Evolutionary conservation across 257 asterid species (phyloP).

Genomic region (Solanum appendiculatum): DNA sequence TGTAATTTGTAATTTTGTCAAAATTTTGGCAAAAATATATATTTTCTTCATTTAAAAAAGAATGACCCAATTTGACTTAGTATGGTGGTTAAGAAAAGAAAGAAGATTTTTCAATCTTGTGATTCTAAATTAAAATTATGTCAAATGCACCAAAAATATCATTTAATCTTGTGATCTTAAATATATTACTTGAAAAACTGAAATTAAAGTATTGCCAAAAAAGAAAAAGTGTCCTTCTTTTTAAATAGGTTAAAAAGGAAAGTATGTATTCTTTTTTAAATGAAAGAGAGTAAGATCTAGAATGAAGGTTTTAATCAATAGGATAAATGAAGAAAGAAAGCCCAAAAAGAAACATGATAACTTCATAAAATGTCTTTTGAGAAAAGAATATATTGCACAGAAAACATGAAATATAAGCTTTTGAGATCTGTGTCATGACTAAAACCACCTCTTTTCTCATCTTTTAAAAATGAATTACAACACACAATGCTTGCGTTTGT

Average conservation of each 20-base stretch:
- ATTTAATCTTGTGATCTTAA: too few species aligned
- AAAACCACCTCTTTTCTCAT: neutral
- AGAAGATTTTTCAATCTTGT: too few species aligned
- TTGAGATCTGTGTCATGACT: neutral
- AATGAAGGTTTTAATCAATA: neutral
- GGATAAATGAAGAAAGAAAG: neutral
- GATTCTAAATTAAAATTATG: too few species aligned
- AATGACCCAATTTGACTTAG: too few species aligned
- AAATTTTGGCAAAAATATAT: neutral
- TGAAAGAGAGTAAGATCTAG: neutral
- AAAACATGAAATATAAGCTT: neutral
- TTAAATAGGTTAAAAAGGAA: too few species aligned
- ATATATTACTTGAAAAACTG: too few species aligned
- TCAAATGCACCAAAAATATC: too few species aligned
- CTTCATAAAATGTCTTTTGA: neutral
- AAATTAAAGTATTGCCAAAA: too few species aligned
- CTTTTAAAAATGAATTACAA: neutral
- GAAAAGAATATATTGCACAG: neutral
- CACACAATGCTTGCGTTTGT: neutral
- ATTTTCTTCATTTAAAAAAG: too few species aligned
- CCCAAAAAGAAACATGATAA: neutral
- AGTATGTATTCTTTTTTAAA: too few species aligned
- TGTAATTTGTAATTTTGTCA: neutral
- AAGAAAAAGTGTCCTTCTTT: too few species aligned
- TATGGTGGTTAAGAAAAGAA: too few species aligned